phyloP scores from a whole-genome alignment of 2,329 filamentous ascomycete species.

The Emergomyces africanus region DNA sequence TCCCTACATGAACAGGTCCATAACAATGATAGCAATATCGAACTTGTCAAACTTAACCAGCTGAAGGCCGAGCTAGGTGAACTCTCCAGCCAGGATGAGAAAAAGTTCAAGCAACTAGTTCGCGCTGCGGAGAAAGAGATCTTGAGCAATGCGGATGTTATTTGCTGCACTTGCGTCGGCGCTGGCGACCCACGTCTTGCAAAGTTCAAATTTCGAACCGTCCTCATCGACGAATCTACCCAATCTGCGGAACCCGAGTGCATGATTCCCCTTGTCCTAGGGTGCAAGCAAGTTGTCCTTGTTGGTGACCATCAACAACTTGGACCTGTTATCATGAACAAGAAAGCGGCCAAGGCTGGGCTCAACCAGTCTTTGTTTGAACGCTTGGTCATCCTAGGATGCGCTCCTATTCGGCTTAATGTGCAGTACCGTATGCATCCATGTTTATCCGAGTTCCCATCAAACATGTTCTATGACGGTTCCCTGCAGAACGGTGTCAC shows the following conservation, averaged over 20 bases:
- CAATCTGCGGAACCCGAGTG: conserved; percentile 97
- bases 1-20: conserved; percentile 94
- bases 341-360: conserved; percentile 96
- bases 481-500: conserved; percentile 95
- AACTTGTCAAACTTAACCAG: conserved; percentile 82
- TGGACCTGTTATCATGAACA: conserved; percentile 99
- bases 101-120: conserved; percentile 94
- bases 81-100: conserved; percentile 89
- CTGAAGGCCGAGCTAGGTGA: conserved; percentile 87
- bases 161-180: conserved; percentile 97
- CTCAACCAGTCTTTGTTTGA: conserved; percentile 98
- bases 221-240: conserved; percentile 95
- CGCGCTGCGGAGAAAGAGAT: conserved; percentile 92
- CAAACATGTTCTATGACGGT: conserved; percentile 99
- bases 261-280: conserved; percentile 93
- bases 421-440: conserved; percentile 99
- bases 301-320: conserved; percentile 98
- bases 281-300: conserved; percentile 97
- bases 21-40: conserved; percentile 92
- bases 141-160: conserved; percentile 86
- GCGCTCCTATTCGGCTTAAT: conserved; percentile 82
- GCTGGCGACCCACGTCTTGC: conserved; percentile 88
- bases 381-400: conserved; percentile 81
- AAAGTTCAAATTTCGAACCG: conserved; percentile 97
- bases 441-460: conserved; percentile 91